phyloP scores from a whole-genome alignment of 2,329 filamentous ascomycete genomes.

The Harringtonia lauricola region DNA sequence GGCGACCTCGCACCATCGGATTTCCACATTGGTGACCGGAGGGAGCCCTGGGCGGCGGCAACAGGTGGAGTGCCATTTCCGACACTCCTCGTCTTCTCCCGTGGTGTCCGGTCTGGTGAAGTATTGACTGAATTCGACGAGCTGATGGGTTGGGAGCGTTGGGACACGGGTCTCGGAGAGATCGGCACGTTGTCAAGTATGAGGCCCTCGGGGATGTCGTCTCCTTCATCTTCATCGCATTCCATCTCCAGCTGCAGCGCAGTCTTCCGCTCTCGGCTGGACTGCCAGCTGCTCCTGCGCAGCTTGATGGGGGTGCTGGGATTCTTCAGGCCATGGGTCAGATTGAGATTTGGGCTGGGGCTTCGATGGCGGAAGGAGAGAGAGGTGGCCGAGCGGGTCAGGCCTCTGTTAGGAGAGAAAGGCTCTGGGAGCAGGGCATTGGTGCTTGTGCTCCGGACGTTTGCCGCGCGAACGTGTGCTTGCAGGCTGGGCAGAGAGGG shows the following conservation, averaged over 20 bases:
- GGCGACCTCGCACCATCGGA: conserved; percentile 28
- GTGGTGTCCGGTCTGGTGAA: conserved; percentile 39
- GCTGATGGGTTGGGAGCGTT: conserved; percentile 36
- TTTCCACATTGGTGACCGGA: conserved; percentile 46
- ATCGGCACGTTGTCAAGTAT: conserved; percentile 75
- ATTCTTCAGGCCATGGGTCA: conserved; percentile 33
- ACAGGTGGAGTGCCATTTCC: conserved; percentile 55
- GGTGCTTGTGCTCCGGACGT: conserved; percentile 40
- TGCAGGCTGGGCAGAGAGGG: conserved; percentile 34
- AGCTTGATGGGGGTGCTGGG: conserved; percentile 26
- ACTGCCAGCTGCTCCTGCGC: conserved; percentile 62
- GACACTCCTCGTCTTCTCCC: conserved; percentile 40
- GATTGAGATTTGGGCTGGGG: conserved; percentile 31
- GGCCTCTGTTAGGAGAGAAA: conserved; percentile 14
- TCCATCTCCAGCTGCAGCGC: conserved; percentile 63
- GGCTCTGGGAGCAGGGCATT: conserved; percentile 21
- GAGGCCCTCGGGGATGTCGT: conserved; percentile 68
- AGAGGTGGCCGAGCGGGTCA: conserved; percentile 28
- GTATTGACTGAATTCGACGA: conserved; percentile 40
- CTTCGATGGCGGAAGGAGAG: conserved; percentile 34
- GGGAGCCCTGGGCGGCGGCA: conserved; percentile 46
- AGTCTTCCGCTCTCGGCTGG: conserved; percentile 52
- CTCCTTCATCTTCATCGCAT: conserved; percentile 64
- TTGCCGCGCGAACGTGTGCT: conserved; percentile 31
- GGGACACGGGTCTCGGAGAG: conserved; percentile 54